Evolutionary conservation across 1,284 basidiomycete species (phyloP), one percentile per base, ranked within the genome.

Genomic region (Trichosporon asahii): DNA sequence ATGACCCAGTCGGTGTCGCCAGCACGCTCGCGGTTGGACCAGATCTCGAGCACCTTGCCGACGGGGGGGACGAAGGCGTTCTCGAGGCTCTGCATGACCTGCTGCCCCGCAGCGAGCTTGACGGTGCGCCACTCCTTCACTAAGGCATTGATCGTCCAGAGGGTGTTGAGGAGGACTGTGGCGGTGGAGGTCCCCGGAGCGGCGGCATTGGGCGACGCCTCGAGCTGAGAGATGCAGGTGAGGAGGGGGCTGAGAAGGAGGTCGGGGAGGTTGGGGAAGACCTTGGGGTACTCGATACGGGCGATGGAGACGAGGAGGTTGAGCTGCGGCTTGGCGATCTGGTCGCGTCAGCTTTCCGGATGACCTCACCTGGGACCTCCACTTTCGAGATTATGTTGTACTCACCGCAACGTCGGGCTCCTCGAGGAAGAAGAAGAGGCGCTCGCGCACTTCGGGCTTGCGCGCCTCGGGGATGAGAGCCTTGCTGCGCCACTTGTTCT

Each of bases 61-160:
- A 80, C 77, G 0, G 80, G 79, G 1, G 67, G 78, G 3, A 74
- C 67, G 61, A 81, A 81, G 7, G 74, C 72, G 29, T 79, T 72
- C 64, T 79, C 80, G 21, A 82, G 75, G 1, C 66, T 74, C 49
- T 76, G 74, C 80, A 85, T 82, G 25, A 80, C 76, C 64, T 80
- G 75, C 18, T 75, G 75, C 1, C 84, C 83, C 2, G 77, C 69
- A 0, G 82, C 73, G 12, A 85, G 67, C 70, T 82, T 82, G 66
- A 85, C 81, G 9, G 72, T 80, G 18, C 78, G 72, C 81, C 81
- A 84, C 69, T 85, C 84, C 72, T 84, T 84, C 64, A 84, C 80
- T 3, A 85, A 72, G 7, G 81, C 78, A 67, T 84, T 84, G 77
- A 84, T 82, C 0, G 80, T 81, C 82, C 83, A 83, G 2, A 84